Conservation (phyloP, 148 eudicot species). For the Persicaria maculosa region DNA sequence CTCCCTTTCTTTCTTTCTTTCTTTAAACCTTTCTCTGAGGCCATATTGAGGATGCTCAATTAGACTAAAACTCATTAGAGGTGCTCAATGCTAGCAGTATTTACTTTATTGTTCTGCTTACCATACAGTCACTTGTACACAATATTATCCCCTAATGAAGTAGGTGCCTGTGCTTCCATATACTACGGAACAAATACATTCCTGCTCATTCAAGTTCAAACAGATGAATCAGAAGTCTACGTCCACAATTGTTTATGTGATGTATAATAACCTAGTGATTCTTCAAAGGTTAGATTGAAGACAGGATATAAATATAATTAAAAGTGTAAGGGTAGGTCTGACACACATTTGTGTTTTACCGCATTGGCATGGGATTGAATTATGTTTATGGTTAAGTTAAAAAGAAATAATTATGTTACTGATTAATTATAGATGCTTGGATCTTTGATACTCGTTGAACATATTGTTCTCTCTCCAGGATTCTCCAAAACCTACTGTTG, state of each 20-base stretch:
- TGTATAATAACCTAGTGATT: background rate
- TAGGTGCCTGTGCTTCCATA: background rate
- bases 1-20: background rate
- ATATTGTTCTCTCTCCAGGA: constrained; percentile 30
- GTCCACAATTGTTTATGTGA: background rate
- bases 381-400: background rate
- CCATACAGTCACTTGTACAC: background rate
- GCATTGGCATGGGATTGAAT: background rate
- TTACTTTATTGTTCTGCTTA: background rate
- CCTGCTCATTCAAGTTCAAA: background rate
- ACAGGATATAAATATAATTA: background rate
- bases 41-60: constrained; percentile 2
- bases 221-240: background rate
- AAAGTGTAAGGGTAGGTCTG: background rate
- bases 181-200: background rate
- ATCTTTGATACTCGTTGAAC: background rate
- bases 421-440: background rate
- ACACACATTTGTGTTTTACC: background rate
- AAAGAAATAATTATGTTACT: background rate
- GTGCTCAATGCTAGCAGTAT: background rate
- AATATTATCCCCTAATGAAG: background rate
- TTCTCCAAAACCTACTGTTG: constrained; percentile 45
- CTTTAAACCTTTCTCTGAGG: background rate
- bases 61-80: background rate
- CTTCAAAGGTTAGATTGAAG: background rate